A percentile compares a stretch with the other conserved stretches of the same genome.
Evolutionary conservation across 2,329 filamentous ascomycete genomes (phyloP).

Genomic region (Aureobasidium pullulans): DNA sequence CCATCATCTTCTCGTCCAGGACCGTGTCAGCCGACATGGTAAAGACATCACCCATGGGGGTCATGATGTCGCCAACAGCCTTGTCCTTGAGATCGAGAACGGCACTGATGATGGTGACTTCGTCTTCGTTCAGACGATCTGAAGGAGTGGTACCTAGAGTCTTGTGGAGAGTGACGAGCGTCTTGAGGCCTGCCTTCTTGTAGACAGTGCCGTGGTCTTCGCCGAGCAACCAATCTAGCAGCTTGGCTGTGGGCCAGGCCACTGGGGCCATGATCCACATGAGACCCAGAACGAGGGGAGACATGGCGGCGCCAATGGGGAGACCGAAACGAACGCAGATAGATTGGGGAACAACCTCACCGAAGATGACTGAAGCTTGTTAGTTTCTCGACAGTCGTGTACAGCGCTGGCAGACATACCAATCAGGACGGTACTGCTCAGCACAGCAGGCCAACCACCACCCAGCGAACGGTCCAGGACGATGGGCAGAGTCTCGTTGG

Average conservation of each 20-base stretch:
- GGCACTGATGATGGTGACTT: constrained; percentile 97
- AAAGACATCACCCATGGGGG: constrained; percentile 95
- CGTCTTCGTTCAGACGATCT: constrained; percentile 89
- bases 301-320: constrained; percentile 89
- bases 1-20: constrained; percentile 89
- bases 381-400: constrained; percentile 16
- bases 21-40: constrained; percentile 93
- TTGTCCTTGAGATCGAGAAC: constrained; percentile 96
- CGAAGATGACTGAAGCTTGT: constrained; percentile 73
- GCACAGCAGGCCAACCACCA: constrained; percentile 86
- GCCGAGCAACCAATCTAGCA: constrained; percentile 86
- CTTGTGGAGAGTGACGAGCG: constrained; percentile 88
- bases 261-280: constrained; percentile 91
- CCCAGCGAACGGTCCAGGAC: constrained; percentile 90
- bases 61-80: constrained; percentile 93
- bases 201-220: constrained; percentile 95
- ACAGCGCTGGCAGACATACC: constrained; percentile 49
- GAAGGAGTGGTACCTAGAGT: constrained; percentile 74
- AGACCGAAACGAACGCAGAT: constrained; percentile 94
- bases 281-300: constrained; percentile 73
- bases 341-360: constrained; percentile 91
- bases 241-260: constrained; percentile 90
- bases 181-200: constrained; percentile 97
- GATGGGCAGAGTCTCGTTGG: constrained; percentile 93
- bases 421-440: constrained; percentile 89